phyloP scores from a whole-genome alignment of 805 yeast genomes.

The Zygosaccharomyces lentus region DNA sequence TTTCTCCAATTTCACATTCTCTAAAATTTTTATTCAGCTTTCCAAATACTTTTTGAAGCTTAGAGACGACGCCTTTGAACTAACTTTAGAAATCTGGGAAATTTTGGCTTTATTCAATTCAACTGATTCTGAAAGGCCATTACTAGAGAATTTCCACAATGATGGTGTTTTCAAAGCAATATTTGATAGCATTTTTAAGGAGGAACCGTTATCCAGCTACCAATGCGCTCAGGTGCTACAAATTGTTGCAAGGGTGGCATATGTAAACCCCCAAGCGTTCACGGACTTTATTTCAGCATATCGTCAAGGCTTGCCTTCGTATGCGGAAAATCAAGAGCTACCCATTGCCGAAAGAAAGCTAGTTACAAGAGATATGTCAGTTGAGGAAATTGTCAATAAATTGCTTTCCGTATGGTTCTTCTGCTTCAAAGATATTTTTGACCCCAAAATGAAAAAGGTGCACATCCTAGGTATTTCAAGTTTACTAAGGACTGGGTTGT shows the following conservation, averaged over 20 bases:
- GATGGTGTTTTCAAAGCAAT: constrained; percentile 26
- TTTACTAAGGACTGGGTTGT: constrained; percentile 40
- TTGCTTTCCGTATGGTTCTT: constrained; percentile 39
- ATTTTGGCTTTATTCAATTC: constrained; percentile 27
- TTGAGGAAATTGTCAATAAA: constrained; percentile 27
- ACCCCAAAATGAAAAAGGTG: constrained; percentile 70
- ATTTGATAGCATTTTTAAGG: constrained; percentile 30
- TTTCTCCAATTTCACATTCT: constrained; percentile 27
- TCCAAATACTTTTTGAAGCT: constrained; percentile 52
- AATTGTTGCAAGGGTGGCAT: constrained; percentile 37
- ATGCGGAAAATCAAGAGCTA: constrained; percentile 19
- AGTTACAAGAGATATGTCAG: constrained; percentile 26
- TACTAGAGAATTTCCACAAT: constrained; percentile 27
- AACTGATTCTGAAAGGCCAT: constrained; percentile 20
- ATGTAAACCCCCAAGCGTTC: constrained; percentile 32
- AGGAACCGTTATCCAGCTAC: constrained; percentile 30
- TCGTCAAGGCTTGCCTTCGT: constrained; percentile 22
- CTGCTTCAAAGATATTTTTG: constrained; percentile 56
- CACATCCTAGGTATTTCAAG: constrained; percentile 59
- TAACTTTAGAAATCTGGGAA: constrained; percentile 41
- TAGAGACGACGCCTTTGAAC: constrained; percentile 65
- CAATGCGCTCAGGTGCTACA: constrained; percentile 36
- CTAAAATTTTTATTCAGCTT: constrained; percentile 42
- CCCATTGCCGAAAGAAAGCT: constrained; percentile 22
- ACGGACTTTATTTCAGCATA: constrained; percentile 31